Percentiles rank a stretch among this genome's conserved stretches.
phyloP scores from a whole-genome alignment of 129 eudicot genomes.

The Oenanthe sinensis region DNA sequence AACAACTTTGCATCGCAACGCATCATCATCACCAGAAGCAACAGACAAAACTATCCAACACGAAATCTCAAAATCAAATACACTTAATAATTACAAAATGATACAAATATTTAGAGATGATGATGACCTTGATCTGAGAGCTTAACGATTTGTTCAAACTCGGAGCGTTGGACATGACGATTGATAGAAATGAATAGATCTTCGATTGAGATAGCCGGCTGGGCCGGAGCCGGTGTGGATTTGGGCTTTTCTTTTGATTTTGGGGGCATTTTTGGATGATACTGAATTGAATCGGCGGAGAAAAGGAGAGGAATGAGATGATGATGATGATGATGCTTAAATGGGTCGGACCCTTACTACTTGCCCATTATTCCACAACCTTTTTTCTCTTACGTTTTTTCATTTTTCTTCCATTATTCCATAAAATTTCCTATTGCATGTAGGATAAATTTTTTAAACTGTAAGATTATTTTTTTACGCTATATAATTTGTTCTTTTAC shows the following conservation, averaged over 20 bases:
- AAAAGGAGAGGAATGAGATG: not conserved
- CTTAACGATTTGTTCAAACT: constrained; percentile 52
- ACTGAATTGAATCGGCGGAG: not conserved
- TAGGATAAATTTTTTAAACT: too few species aligned
- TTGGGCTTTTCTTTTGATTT: constrained; percentile 52
- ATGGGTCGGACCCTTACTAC: too few species aligned
- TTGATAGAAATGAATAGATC: constrained; percentile 75
- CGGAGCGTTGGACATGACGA: constrained; percentile 55
- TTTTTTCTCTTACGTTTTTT: too few species aligned
- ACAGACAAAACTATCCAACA: constrained; percentile 42
- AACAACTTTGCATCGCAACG: constrained; percentile 66
- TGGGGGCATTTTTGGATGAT: constrained; percentile 45
- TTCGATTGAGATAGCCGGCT: constrained; percentile 45
- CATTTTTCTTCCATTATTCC: too few species aligned
- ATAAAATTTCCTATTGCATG: too few species aligned
- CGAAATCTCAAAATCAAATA: not conserved
- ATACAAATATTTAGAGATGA: too few species aligned
- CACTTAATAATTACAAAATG: not conserved
- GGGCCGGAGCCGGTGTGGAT: constrained; percentile 18
- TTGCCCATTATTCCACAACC: too few species aligned
- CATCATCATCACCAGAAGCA: constrained; percentile 89
- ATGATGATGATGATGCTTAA: too few species aligned
- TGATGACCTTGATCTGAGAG: constrained; percentile 74
- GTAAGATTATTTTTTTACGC: too few species aligned
- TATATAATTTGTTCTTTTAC: too few species aligned